Evolutionary conservation across 345 rosid species (phyloP), one percentile per base, ranked within the genome.

Genomic region (Linum trigynum): DNA sequence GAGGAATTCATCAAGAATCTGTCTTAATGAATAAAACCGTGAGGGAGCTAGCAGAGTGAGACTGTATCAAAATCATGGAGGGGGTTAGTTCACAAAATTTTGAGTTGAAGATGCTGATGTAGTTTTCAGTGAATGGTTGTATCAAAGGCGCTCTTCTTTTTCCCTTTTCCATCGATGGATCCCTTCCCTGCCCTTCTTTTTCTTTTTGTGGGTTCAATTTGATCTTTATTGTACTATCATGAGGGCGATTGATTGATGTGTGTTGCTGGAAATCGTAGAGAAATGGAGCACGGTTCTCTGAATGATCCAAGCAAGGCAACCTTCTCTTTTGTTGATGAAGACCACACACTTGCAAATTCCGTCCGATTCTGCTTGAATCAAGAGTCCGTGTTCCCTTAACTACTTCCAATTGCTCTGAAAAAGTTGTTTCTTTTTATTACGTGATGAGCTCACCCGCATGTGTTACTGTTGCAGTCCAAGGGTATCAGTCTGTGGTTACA

Each of bases 261-360:
- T 41, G 45, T 41, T 4, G 45, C 45, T 4, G 45, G 45, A 41
- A 41, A 41, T 57, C 17, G 37, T 2, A 37, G 63, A 60, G 4
- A 12, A 56, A 92, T 92, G 98, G 96, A 92, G 69, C 92, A 83
- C 41, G 86, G 86, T 4, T 82, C 87, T 38, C 71, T 78, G 16
- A 69, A 68, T 36, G 90, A 86, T 78, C 80, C 72, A 41, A 76
- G 79, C 38, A 74, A 70, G 37, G 91, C 88, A 57, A 77, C 99
- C 8, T 90, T 94, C 76, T 79, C 87, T 58, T 69, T 90, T 8
- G 55, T 79, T 1, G 88, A 84, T n/a, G 99, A 90, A 69, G 97
- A 86, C 71, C 97, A 94, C 69, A 90, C 97, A 3, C 79, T 94
- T 32, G 97, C 96, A 7, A 94, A 90, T 70, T 74, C 95, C 37